Evolutionary conservation across 2,329 filamentous ascomycete genomes (phyloP).

Genomic region (Pseudogymnoascus sp.): DNA sequence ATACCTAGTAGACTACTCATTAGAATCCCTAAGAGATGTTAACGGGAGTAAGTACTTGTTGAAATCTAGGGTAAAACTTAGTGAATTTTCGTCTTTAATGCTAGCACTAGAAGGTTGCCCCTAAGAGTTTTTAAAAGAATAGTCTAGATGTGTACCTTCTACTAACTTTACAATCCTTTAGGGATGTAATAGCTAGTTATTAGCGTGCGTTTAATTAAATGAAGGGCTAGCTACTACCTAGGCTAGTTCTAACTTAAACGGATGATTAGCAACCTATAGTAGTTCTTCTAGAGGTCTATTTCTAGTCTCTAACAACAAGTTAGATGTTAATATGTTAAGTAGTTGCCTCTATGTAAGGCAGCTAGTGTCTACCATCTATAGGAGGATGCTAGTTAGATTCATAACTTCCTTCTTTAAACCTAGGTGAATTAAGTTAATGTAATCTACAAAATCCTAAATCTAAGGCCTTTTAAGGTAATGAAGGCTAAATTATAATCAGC

Average conservation of each 20-base stretch:
- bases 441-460: background rate
- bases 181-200: background rate
- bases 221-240: background rate
- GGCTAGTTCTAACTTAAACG: background rate
- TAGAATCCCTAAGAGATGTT: background rate
- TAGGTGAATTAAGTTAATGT: background rate
- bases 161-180: background rate
- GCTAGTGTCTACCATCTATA: background rate
- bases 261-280: background rate
- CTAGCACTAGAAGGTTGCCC: background rate
- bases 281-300: background rate
- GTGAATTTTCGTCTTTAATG: background rate
- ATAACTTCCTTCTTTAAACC: background rate
- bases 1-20: background rate
- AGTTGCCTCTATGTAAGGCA: background rate
- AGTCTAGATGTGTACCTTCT: background rate
- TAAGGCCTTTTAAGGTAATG: background rate
- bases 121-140: background rate
- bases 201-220: background rate
- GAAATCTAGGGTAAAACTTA: background rate
- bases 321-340: background rate
- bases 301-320: background rate
- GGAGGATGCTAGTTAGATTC: background rate
- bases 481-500: conserved; percentile 3
- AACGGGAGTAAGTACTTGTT: background rate